phyloP scores from a whole-genome alignment of 2,329 filamentous ascomycete species.

The Ophioceras dolichostomum region DNA sequence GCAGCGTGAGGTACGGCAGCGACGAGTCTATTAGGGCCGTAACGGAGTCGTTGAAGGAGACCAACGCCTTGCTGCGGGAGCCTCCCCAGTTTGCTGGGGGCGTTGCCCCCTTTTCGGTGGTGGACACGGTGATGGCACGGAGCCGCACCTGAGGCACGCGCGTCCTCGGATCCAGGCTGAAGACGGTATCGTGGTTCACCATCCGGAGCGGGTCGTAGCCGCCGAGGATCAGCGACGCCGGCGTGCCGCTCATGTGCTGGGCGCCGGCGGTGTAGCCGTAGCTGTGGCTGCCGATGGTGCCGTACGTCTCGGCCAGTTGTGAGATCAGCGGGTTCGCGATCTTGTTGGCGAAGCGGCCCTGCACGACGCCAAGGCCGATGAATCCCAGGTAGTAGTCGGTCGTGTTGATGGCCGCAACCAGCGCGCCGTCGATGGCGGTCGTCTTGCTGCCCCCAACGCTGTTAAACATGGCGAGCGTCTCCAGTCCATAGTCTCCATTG shows the following conservation, averaged over 20 bases:
- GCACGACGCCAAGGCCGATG: conserved; percentile 43
- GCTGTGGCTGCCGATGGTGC: conserved; percentile 56
- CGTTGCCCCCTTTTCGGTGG: conserved; percentile 15
- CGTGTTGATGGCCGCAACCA: conserved; percentile 41
- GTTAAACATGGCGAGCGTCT: conserved; percentile 30
- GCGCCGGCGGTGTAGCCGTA: conserved; percentile 68
- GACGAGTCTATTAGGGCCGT: conserved; percentile 49
- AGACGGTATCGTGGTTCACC: conserved; percentile 45
- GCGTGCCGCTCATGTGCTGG: conserved; percentile 36
- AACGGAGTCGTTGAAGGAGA: conserved; percentile 32
- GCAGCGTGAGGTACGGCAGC: conserved; percentile 53
- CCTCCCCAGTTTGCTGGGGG: conserved; percentile 26
- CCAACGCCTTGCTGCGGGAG: conserved; percentile 20
- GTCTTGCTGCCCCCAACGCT: conserved; percentile 18
- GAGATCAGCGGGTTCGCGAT: conserved; percentile 38
- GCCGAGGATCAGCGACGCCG: conserved; percentile 52
- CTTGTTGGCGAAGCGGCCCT: conserved; percentile 36
- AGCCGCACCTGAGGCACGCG: conserved; percentile 48
- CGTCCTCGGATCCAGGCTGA: conserved; percentile 40
- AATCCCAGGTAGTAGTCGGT: conserved; percentile 42
- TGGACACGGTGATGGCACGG: conserved; percentile 37
- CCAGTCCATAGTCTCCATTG: conserved; percentile 53
- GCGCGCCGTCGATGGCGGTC: conserved; percentile 29
- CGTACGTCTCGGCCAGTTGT: conserved; percentile 44
- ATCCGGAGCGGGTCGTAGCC: conserved; percentile 57